These are phyloP conservation scores for Phallus indusiatus DNA, from an alignment of 768 basidiomycete species.

Conservation along the genomic window DNA sequence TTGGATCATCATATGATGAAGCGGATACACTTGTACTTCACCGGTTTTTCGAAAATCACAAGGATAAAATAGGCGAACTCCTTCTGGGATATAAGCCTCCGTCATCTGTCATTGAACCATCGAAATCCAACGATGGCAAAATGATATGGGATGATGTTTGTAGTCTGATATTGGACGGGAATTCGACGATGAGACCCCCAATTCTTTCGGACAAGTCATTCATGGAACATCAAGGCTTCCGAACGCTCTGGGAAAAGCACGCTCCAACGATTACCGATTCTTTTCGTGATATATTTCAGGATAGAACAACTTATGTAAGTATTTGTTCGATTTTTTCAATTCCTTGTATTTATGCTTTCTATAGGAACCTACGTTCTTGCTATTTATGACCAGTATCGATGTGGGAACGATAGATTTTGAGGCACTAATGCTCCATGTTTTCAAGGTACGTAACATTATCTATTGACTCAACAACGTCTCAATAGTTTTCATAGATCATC, in stretches of 20 bases:
- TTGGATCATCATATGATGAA: constrained; percentile 66
- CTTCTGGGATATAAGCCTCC: too few relatives aligned
- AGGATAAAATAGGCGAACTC: constrained; percentile 83
- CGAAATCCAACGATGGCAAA: constrained; percentile 15
- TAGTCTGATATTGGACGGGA: constrained; percentile 69
- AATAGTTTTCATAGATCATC: constrained; percentile 35
- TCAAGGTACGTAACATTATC: constrained; percentile 41
- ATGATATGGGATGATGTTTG: constrained; percentile 65
- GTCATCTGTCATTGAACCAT: constrained; percentile 35
- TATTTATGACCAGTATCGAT: constrained; percentile 61
- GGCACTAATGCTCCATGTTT: constrained; percentile 64
- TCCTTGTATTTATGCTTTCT: too few relatives aligned
- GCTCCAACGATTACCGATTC: constrained; percentile 48
- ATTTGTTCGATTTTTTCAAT: too few relatives aligned
- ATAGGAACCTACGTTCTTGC: constrained; percentile 46
- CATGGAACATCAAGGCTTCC: constrained; percentile 51
- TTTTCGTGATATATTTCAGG: constrained; percentile 59
- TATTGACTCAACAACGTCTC: background rate
- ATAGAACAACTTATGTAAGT: constrained; percentile 38
- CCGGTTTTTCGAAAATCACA: constrained; percentile 76
- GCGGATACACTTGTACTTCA: constrained; percentile 78
- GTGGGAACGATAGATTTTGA: constrained; percentile 76
- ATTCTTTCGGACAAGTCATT: constrained; percentile 39
- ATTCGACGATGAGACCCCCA: constrained; percentile 59
- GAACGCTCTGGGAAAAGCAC: constrained; percentile 58